Conservation (phyloP, 768 basidiomycete species). For the Naganishia vaughanmartiniae region DNA sequence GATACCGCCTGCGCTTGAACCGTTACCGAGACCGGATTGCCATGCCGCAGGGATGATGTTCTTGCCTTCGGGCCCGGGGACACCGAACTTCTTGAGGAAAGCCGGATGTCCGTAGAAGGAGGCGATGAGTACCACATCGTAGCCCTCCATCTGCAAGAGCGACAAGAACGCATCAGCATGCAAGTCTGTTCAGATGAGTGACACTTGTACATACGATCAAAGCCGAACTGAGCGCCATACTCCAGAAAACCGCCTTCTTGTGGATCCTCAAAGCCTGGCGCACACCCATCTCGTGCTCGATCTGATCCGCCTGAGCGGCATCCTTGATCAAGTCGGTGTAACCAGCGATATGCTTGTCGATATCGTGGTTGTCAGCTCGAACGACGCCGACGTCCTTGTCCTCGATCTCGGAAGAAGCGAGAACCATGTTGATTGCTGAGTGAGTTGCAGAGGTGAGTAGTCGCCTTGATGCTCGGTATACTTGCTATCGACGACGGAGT, state of each 20-base stretch:
- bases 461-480: not conserved
- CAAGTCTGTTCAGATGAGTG: not conserved
- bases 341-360: constrained; percentile 28
- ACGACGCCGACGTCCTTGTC: constrained; percentile 3
- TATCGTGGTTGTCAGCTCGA: constrained; percentile 15
- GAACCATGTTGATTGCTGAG: not conserved
- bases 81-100: constrained; percentile 38
- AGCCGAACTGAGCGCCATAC: constrained; percentile 26
- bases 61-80: constrained; percentile 27
- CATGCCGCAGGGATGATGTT: constrained; percentile 32
- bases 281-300: constrained; percentile 45
- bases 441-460: too few species aligned
- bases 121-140: constrained; percentile 38
- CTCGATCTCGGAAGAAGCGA: not conserved
- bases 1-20: constrained; percentile 33
- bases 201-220: constrained; percentile 26
- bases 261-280: constrained; percentile 43
- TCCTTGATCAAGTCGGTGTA: constrained; percentile 44
- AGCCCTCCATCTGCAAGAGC: constrained; percentile 37
- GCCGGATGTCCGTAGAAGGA: constrained; percentile 35
- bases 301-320: constrained; percentile 44
- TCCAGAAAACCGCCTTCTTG: constrained; percentile 49
- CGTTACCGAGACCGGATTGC: constrained; percentile 35
- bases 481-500: not conserved
- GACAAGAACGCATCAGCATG: not conserved